These are phyloP conservation scores for Handroanthus guayacan DNA, from an alignment of 257 asterid species.

Conservation along the genomic window DNA sequence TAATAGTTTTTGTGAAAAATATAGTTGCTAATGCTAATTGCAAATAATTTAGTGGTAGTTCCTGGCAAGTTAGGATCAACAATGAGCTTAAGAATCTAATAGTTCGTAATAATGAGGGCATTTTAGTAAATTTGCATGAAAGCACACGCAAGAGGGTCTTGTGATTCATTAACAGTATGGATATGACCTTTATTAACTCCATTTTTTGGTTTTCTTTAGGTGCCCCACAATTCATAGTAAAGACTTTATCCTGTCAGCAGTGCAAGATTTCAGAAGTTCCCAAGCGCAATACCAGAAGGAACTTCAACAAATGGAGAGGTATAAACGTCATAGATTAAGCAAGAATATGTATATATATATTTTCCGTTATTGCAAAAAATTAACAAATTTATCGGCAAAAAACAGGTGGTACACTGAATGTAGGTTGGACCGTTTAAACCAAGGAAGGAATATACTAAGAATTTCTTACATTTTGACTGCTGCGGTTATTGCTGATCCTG, in stretches of 20 bases:
- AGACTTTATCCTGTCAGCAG: conserved; percentile 35
- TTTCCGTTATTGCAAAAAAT: neutral
- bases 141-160: too few relatives aligned
- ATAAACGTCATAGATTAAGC: neutral
- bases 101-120: too few relatives aligned
- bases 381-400: neutral
- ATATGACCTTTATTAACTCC: too few relatives aligned
- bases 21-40: too few relatives aligned
- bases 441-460: conserved; percentile 14
- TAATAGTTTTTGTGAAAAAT: too few relatives aligned
- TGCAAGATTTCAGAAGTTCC: conserved; percentile 32
- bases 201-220: conserved; percentile 10
- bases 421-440: conserved; percentile 29
- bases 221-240: conserved; percentile 24
- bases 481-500: conserved; percentile 32
- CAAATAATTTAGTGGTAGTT: too few relatives aligned
- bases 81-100: too few relatives aligned
- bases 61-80: too few relatives aligned
- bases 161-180: too few relatives aligned
- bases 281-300: conserved; percentile 42
- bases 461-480: conserved; percentile 18
- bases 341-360: neutral
- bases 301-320: conserved; percentile 43
- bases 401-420: conserved; percentile 44
- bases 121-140: too few relatives aligned